Evolutionary conservation across 768 basidiomycete genomes (phyloP).

Genomic region (Amanita jacksonii): DNA sequence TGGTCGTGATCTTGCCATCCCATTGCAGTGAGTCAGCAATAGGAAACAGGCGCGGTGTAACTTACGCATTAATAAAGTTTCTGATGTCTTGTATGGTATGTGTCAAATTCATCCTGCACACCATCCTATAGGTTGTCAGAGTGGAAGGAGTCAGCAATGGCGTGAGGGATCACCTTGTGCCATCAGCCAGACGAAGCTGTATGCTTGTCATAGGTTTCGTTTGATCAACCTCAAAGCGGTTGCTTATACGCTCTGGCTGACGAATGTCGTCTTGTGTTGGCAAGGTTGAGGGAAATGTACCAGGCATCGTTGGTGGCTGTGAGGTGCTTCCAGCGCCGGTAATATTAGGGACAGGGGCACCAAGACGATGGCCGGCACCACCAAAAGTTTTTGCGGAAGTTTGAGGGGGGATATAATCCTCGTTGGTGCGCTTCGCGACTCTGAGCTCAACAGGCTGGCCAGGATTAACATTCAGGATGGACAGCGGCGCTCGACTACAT

Average conservation of each 20-base stretch:
- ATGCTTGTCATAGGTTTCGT: constrained; percentile 77
- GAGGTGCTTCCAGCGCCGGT: constrained; percentile 6
- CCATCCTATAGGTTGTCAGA: constrained; percentile 39
- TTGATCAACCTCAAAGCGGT: constrained; percentile 76
- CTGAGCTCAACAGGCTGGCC: constrained; percentile 83
- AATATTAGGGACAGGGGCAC: constrained; percentile 57
- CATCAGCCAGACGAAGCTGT: constrained; percentile 86
- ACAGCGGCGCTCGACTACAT: constrained; percentile 68
- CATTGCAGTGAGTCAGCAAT: no score
- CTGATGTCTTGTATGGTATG: constrained; percentile 84
- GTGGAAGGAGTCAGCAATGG: neutral
- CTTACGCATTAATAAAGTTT: constrained; percentile 85
- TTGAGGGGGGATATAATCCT: constrained; percentile 57
- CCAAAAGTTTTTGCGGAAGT: constrained; percentile 44
- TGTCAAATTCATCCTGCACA: constrained; percentile 80
- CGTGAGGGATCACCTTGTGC: constrained; percentile 52
- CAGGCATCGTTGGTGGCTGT: constrained; percentile 37
- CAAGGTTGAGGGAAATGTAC: constrained; percentile 39
- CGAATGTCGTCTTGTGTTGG: constrained; percentile 12
- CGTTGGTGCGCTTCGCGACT: constrained; percentile 56
- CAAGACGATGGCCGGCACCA: constrained; percentile 75
- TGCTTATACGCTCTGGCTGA: constrained; percentile 30
- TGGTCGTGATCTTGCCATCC: constrained; percentile 49
- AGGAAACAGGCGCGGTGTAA: no score
- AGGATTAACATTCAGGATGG: constrained; percentile 58